Percentiles rank a stretch among this genome's conserved stretches.
These are phyloP conservation scores for Cladosporium austrohemisphaericum DNA, from an alignment of 2,329 filamentous ascomycete species.

Conservation along the genomic window DNA sequence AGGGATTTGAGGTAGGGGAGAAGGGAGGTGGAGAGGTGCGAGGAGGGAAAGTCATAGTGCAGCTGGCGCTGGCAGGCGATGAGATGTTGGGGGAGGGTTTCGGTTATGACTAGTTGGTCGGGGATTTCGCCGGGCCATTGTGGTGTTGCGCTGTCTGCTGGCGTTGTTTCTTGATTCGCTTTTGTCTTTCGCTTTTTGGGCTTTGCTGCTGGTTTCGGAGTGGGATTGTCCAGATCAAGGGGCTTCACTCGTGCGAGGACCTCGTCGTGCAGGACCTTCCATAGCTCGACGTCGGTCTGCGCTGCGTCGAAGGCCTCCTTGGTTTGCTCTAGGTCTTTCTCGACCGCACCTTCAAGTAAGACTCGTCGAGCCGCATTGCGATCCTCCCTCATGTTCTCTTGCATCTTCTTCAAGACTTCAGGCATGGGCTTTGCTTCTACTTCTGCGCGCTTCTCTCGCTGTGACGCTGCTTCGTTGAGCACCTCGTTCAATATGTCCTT, in stretches of 20 bases:
- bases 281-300: conserved; percentile 11
- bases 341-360: background rate
- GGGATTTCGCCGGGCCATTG: background rate
- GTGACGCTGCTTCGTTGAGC: background rate
- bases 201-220: background rate
- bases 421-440: background rate
- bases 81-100: background rate
- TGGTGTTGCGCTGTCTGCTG: background rate
- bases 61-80: background rate
- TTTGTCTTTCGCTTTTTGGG: background rate
- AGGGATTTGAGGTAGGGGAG: conserved; percentile 15
- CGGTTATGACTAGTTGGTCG: conserved; percentile 2
- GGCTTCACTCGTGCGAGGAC: conserved; percentile 1
- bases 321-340: conserved; percentile 1
- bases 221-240: conserved; percentile 1
- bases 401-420: background rate
- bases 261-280: conserved; percentile 6
- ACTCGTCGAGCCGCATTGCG: background rate
- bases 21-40: background rate
- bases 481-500: background rate
- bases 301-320: background rate
- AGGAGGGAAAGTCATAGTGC: background rate
- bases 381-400: background rate
- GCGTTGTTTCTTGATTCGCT: background rate
- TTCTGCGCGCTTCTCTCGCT: background rate